Evolutionary conservation across 2,329 filamentous ascomycete genomes (phyloP).

Genomic region (Sporothrix euskadiensis): DNA sequence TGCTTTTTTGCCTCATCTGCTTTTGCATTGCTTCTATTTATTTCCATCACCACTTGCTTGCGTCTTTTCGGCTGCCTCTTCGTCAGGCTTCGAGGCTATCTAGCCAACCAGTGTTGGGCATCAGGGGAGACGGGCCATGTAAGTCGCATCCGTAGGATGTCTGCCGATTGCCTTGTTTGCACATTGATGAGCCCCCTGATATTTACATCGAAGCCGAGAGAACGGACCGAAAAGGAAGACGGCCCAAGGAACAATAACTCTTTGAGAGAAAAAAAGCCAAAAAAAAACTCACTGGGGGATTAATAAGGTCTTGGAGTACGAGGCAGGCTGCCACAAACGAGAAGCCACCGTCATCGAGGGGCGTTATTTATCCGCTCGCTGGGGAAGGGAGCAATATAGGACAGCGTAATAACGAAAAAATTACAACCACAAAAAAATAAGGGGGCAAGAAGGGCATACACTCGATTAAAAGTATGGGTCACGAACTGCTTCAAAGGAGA

Average conservation of each 20-base stretch:
- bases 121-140: slow-evolving; percentile 4
- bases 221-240: not conserved
- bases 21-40: not conserved
- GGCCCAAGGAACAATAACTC: not conserved
- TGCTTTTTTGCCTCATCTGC: not conserved
- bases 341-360: not conserved
- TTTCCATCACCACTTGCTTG: not conserved
- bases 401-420: not conserved
- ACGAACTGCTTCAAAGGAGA: not conserved
- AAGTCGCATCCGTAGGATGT: slow-evolving; percentile 5
- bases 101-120: slow-evolving; percentile 20
- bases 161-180: not conserved
- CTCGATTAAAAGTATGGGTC: not conserved
- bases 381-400: not conserved
- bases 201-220: not conserved
- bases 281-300: not conserved
- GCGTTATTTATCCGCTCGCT: not conserved
- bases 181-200: not conserved
- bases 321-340: not conserved
- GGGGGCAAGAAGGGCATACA: not conserved
- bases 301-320: not conserved
- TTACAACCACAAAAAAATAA: not conserved
- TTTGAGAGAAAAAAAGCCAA: not conserved
- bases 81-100: not conserved
- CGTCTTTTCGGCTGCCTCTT: not conserved